Base-by-base conservation (phyloP, 805 yeast species). In the Zygoascus biomembranicola region DNA sequence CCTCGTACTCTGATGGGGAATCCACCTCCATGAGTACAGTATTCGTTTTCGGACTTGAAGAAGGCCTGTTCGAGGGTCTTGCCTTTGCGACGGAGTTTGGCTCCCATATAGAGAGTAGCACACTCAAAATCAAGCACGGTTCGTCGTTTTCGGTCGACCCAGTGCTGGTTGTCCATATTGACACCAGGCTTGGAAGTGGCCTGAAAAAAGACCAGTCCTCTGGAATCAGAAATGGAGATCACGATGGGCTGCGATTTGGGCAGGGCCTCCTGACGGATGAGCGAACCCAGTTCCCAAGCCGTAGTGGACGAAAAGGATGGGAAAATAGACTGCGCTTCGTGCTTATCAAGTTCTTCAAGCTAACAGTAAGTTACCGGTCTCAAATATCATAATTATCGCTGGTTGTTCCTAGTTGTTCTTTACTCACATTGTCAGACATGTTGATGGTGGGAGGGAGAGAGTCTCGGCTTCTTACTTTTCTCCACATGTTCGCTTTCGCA, bases 221-320 rank as follows among this genome's bases (percentile, higher is more conserved):
- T 56, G 45, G 58, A 52, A 26, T 52, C 49, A 44, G 61, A 47
- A 52, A 66, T 63, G 44, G 59, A 56, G 51, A 66, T 63, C 32
- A 63, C 54, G 14, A 63, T 64, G 5, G 67, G 56, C 32, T 57
- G 50, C 32, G 49, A 50, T n/a, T 23, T 32, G 18, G 39, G n/a
- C 90, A 66, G 84, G 76, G 61, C 95, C 90, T 59, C 84, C 82
- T 69, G 90, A 75, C 5, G 95, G 82, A 8, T 92, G 90, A 85
- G 43, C 84, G 69, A 0, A 85, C 84, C 8, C 88, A 86, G 49
- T 80, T 82, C 67, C 82, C 85, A 6, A 87, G 94, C 63, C 82
- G 73, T 1, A 89, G 83, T 95, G 39, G 69, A 61, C 47, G 63
- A 61, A 61, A 66, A 66, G 23, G 56, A 58, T 3, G 60, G 55